Evolutionary conservation across 176 grass and related monocot genomes (phyloP).

Genomic region (Ensete glaucum): DNA sequence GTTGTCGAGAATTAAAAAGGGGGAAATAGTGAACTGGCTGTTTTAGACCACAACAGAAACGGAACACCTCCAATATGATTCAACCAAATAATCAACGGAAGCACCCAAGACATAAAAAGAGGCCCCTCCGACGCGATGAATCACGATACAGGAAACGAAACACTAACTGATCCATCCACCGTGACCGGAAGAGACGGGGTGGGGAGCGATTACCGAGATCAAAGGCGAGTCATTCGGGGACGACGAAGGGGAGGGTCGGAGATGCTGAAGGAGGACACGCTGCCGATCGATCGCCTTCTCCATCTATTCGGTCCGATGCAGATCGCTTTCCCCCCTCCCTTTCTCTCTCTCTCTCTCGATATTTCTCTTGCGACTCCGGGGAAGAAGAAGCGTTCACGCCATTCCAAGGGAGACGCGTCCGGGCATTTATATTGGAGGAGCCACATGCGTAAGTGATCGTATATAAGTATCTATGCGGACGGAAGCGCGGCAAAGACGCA

Average conservation of each 20-base stretch:
- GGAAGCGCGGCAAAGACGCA: no score
- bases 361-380: no score
- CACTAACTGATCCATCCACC: not conserved
- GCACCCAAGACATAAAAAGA: not conserved
- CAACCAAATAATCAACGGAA: no score
- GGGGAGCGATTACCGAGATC: constrained; percentile 16
- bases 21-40: not conserved
- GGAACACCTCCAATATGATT: not conserved
- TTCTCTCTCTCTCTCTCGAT: not conserved
- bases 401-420: not conserved
- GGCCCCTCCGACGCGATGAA: not conserved
- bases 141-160: not conserved
- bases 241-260: constrained; percentile 36
- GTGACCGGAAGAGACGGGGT: not conserved
- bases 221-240: constrained; percentile 9
- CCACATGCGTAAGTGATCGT: no score
- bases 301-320: constrained; percentile 31
- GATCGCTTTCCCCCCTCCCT: not conserved
- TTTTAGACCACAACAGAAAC: not conserved
- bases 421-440: no score
- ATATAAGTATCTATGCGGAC: no score
- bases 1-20: not conserved
- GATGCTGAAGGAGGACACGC: constrained; percentile 70
- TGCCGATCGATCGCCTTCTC: constrained; percentile 91
- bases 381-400: not conserved